phyloP scores from a whole-genome alignment of 164 flowering plant species.

The Amborella trichopoda region DNA sequence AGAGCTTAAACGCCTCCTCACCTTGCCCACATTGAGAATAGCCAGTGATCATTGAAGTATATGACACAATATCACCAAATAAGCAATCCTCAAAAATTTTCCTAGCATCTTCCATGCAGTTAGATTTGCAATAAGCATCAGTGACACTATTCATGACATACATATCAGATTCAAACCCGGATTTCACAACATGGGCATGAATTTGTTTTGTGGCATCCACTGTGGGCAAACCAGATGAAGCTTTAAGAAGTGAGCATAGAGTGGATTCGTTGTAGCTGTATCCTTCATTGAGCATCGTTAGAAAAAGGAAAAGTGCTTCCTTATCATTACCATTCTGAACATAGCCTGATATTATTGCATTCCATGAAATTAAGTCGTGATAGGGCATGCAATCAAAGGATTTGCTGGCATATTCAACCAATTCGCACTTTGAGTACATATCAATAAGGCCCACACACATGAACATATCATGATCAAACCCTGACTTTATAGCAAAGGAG shows the following conservation, averaged over 20 bases:
- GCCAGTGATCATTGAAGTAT: constrained; percentile 61
- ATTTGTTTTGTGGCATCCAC: constrained; percentile 26
- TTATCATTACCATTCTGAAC: constrained; percentile 35
- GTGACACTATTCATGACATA: constrained; percentile 51
- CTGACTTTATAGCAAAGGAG: constrained; percentile 38
- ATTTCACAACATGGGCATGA: constrained; percentile 42
- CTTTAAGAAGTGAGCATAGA: constrained; percentile 39
- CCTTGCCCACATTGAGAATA: constrained; percentile 57
- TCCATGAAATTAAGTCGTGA: constrained; percentile 48
- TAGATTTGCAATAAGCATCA: constrained; percentile 67
- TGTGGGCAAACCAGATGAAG: constrained; percentile 35
- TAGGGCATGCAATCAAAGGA: constrained; percentile 30
- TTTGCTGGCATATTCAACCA: constrained; percentile 35
- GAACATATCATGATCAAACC: constrained; percentile 32
- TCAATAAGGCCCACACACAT: constrained; percentile 60
- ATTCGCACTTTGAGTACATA: constrained; percentile 55
- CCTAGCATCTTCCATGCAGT: constrained; percentile 30
- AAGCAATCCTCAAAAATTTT: constrained; percentile 35
- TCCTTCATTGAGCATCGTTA: constrained; percentile 24
- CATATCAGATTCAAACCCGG: constrained; percentile 33
- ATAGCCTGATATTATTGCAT: constrained; percentile 60
- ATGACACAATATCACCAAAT: constrained; percentile 41
- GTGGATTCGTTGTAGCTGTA: constrained; percentile 53
- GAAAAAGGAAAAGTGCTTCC: constrained; percentile 40
- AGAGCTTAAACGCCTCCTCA: constrained; percentile 76